These are phyloP conservation scores for Clonostachys rhizophaga DNA, from an alignment of 2,329 filamentous ascomycete genomes.

Conservation along the genomic window DNA sequence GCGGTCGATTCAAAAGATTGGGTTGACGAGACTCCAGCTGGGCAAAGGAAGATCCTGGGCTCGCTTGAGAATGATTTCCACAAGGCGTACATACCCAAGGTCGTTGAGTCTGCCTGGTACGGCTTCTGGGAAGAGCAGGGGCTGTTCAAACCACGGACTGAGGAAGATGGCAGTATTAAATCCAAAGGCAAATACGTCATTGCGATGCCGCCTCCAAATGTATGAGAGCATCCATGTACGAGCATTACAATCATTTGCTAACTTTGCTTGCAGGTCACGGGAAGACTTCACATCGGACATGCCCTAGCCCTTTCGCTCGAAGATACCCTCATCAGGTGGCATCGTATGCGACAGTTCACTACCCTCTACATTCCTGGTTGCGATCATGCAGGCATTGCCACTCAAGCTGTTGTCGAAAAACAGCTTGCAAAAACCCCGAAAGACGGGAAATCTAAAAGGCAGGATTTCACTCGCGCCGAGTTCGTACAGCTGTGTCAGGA, in stretches of 20 bases:
- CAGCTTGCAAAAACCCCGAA: conserved; percentile 85
- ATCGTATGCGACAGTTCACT: conserved; percentile 84
- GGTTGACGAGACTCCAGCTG: conserved; percentile 68
- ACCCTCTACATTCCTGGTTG: conserved; percentile 87
- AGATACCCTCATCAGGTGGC: conserved; percentile 84
- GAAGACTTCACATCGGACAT: conserved; percentile 88
- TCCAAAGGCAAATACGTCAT: conserved; percentile 84
- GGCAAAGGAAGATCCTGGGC: conserved; percentile 77
- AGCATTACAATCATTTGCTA: no score
- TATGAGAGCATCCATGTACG: conserved; percentile 19
- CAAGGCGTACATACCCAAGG: conserved; percentile 88
- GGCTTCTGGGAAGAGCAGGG: conserved; percentile 96
- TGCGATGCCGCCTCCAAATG: conserved; percentile 89
- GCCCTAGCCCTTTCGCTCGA: conserved; percentile 66
- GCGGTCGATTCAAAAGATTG: conserved; percentile 64
- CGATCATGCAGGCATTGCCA: conserved; percentile 95
- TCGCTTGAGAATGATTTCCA: conserved; percentile 73
- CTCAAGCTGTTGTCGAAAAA: conserved; percentile 95
- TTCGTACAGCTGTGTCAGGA: conserved; percentile 83
- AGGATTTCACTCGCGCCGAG: conserved; percentile 79
- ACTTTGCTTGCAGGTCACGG: conserved; percentile 52
- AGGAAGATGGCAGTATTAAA: conserved; percentile 72
- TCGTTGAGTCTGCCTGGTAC: conserved; percentile 90
- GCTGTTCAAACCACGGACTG: conserved; percentile 86
- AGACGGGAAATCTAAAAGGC: conserved; percentile 74